phyloP scores from a whole-genome alignment of 2,329 filamentous ascomycete species.

The Chrysosporium keratinophilum region DNA sequence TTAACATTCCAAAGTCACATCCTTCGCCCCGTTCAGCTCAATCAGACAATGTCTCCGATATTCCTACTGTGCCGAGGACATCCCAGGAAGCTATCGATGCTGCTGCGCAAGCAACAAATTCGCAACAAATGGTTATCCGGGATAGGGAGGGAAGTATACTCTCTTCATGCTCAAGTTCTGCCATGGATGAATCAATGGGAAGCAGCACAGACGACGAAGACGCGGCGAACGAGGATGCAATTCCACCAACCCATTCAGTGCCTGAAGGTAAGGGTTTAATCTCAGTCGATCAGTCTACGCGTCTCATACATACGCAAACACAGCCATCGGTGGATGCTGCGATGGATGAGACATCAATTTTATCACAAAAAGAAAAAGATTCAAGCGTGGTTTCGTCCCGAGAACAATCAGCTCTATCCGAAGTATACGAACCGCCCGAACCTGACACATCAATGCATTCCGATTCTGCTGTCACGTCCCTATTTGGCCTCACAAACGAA shows the following conservation, averaged over 20 bases:
- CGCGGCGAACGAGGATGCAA: background rate
- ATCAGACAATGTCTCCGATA: background rate
- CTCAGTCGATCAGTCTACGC: background rate
- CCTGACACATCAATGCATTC: conserved; percentile 24
- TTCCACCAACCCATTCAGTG: background rate
- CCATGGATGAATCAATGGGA: conserved; percentile 33
- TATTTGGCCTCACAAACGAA: conserved; percentile 35
- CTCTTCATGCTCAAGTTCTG: conserved; percentile 24
- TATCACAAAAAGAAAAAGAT: conserved; percentile 8
- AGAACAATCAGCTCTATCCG: conserved; percentile 33
- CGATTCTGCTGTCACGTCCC: conserved; percentile 29
- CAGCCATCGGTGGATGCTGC: background rate
- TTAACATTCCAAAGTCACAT: background rate
- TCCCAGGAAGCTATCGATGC: conserved; percentile 15
- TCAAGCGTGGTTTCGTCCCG: conserved; percentile 17
- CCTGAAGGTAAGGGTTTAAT: background rate
- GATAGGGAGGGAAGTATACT: conserved; percentile 14
- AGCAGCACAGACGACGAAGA: conserved; percentile 13
- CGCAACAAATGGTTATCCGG: conserved; percentile 10
- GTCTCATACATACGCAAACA: background rate
- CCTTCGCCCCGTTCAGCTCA: background rate
- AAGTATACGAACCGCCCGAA: conserved; percentile 48
- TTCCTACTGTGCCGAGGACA: conserved; percentile 8
- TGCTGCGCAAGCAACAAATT: conserved; percentile 10
- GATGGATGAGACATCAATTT: background rate